Evolutionary conservation across 768 basidiomycete species (phyloP), one percentile per base, ranked within the genome.

Genomic region (Auriscalpium vulgare): DNA sequence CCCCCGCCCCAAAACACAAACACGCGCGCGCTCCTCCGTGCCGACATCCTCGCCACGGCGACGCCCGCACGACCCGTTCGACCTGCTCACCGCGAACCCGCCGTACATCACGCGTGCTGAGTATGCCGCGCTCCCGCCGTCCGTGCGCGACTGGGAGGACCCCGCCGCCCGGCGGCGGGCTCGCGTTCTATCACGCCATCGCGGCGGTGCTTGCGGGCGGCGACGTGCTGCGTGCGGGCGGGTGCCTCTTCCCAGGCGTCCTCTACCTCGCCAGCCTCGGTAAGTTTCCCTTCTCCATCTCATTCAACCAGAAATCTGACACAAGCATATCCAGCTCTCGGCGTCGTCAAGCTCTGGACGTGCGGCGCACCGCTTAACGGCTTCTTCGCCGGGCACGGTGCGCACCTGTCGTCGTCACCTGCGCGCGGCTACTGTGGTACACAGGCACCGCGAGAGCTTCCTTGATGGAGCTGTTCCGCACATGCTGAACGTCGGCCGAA

Each of bases 81-180:
- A 91, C 70, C 72, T 94, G 55, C 73, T 94, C 64, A 91, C 91
- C 11, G 81, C 85, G 16, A 95, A 94, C 71, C 88, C 89, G 23
- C 88, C 91, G 10, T 97, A 97, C 70, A 88, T 97, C 60, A 76
- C 92, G 38, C 75, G 68, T 59, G 62, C 69, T 38, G 85, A 87
- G 57, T 95, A 85, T 66, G 69, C 79, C 46, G 51, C 63, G 21
- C 78, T 97, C 36, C 79, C 86, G 8, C 57, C 66, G n/a, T 85
- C 83, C 50, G 94, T 97, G 53, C 79, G 72, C 51, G 74, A 80
- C 52, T 89, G 81, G 67, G 95, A 98, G 69, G 92, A 95, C 71
- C 81, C 77, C 10, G 76, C 73, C 14, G 95, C n/a, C n/a, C n/a
- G 45, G 56, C 6, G 21, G 21, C 21, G 79, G 90, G 61, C 71